Conservation (phyloP, 1,284 basidiomycete species). For the Malassezia slooffiae region DNA sequence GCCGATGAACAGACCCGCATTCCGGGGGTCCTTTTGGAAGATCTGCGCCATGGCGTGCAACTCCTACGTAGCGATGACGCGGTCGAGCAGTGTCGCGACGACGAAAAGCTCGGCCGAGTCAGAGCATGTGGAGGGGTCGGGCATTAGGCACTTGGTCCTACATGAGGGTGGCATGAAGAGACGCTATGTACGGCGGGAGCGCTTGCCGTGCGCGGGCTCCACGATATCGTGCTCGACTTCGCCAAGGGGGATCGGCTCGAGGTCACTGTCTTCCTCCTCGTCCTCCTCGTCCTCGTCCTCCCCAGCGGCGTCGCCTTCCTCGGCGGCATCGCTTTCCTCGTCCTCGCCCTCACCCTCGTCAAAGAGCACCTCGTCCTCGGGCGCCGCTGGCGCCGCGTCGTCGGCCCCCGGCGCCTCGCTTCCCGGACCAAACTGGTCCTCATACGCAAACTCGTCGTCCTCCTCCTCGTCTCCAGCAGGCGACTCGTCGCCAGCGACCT, state of each 20-base stretch:
- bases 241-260: slow-evolving; percentile 31
- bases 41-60: slow-evolving; percentile 38
- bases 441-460: slow-evolving; percentile 40
- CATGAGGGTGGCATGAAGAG: too few species aligned
- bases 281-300: slow-evolving; percentile 15
- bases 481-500: slow-evolving; percentile 10
- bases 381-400: slow-evolving; percentile 15
- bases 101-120: slow-evolving; percentile 11
- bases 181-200: too few species aligned
- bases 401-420: too few species aligned
- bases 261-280: slow-evolving; percentile 24
- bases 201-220: neutral
- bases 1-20: slow-evolving; percentile 60
- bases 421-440: slow-evolving; percentile 23
- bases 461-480: slow-evolving; percentile 13
- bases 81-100: too few species aligned
- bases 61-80: neutral
- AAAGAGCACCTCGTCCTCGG: slow-evolving; percentile 19
- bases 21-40: slow-evolving; percentile 45
- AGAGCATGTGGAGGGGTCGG: too few species aligned
- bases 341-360: slow-evolving; percentile 25
- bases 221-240: slow-evolving; percentile 19
- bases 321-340: slow-evolving; percentile 7
- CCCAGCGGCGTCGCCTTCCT: too few species aligned
- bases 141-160: too few species aligned